phyloP scores from a whole-genome alignment of 164 flowering plant genomes.

The Vitis rupestris region DNA sequence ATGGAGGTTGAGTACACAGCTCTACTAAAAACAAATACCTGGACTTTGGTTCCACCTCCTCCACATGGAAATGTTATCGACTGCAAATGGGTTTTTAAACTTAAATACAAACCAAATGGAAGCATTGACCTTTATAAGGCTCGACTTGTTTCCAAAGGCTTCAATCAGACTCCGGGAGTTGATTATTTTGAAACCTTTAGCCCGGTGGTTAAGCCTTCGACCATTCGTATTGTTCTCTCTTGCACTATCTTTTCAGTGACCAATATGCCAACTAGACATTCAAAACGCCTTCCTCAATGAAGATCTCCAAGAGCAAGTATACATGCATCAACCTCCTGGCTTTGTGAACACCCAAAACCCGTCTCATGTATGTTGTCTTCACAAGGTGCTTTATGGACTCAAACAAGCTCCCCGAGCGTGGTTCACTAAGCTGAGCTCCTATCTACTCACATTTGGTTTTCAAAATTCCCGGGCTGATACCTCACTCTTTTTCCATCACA shows the following conservation, averaged over 20 bases:
- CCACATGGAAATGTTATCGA: too few relatives aligned
- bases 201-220: conserved; percentile 1
- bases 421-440: background rate
- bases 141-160: too few relatives aligned
- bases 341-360: background rate
- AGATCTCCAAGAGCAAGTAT: background rate
- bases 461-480: background rate
- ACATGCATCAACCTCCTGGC: conserved; percentile 4
- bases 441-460: background rate
- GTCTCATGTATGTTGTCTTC: background rate
- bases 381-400: conserved; percentile 9
- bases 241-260: background rate
- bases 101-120: too few relatives aligned
- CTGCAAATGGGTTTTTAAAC: too few relatives aligned
- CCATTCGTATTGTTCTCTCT: conserved; percentile 3
- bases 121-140: too few relatives aligned
- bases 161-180: background rate
- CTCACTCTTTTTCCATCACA: background rate
- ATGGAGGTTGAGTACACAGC: too few relatives aligned
- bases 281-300: conserved; percentile 5
- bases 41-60: too few relatives aligned
- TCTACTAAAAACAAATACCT: too few relatives aligned
- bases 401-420: conserved; percentile 14
- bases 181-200: conserved; percentile 12
- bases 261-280: conserved; percentile 1